Evolutionary conservation across 2,329 filamentous ascomycete species (phyloP).

Genomic region (Lecanicillium sp.): DNA sequence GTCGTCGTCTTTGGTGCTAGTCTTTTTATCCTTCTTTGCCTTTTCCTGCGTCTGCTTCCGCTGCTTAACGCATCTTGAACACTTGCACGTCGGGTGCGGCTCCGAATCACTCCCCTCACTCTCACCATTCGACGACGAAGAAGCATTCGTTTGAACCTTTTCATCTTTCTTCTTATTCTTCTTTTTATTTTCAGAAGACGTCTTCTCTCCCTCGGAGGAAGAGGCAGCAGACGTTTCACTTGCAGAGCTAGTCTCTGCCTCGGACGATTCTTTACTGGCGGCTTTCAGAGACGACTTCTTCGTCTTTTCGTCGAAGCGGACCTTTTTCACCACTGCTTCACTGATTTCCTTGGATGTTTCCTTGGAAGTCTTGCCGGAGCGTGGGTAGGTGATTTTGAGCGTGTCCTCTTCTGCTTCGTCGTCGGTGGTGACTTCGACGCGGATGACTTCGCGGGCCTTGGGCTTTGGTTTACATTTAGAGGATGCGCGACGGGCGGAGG

Average conservation of each 20-base stretch:
- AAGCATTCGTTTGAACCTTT: neutral
- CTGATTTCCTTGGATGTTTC: conserved; percentile 5
- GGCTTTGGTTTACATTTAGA: conserved; percentile 12
- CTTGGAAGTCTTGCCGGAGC: conserved; percentile 18
- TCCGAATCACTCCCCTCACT: conserved; percentile 2
- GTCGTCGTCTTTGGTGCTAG: conserved; percentile 1
- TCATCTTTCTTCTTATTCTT: neutral
- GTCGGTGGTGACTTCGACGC: conserved; percentile 39
- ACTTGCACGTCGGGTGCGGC: conserved; percentile 6
- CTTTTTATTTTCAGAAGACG: conserved; percentile 7
- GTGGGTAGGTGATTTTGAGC: conserved; percentile 40
- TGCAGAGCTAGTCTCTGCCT: conserved; percentile 7
- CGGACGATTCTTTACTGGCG: conserved; percentile 25
- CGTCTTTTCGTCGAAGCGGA: conserved; percentile 27
- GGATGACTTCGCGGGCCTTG: conserved; percentile 23
- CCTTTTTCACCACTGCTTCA: conserved; percentile 28
- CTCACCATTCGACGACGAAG: neutral
- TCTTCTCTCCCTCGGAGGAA: conserved; percentile 13
- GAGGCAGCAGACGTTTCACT: conserved; percentile 2
- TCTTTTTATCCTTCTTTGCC: neutral
- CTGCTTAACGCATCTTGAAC: conserved; percentile 2
- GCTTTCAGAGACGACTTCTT: conserved; percentile 22
- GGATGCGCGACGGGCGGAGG: conserved; percentile 17
- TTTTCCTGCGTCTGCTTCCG: conserved; percentile 1
- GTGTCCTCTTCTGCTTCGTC: conserved; percentile 43